These are phyloP conservation scores for Brassica juncea DNA, from an alignment of 345 rosid species.

Conservation along the genomic window DNA sequence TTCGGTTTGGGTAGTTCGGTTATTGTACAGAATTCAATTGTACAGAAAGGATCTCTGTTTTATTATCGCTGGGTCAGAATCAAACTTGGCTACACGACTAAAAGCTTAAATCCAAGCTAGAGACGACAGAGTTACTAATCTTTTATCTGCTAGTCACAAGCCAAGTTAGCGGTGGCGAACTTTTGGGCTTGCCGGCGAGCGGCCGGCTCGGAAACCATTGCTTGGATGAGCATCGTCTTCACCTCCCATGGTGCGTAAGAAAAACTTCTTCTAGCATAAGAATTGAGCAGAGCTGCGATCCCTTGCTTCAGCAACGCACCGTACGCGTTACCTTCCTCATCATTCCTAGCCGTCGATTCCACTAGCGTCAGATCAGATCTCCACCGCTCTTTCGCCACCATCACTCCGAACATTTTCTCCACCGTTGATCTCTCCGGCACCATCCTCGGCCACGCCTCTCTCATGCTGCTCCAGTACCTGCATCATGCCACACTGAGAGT, in stretches of 20 bases:
- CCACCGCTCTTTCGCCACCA: constrained; percentile 63
- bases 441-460: constrained; percentile 90
- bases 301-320: constrained; percentile 64
- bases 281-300: constrained; percentile 77
- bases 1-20: neutral
- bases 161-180: constrained; percentile 67
- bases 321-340: constrained; percentile 54
- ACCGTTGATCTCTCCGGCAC: constrained; percentile 77
- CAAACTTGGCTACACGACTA: no score
- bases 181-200: constrained; percentile 56
- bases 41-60: no score
- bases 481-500: neutral
- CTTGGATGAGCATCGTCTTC: constrained; percentile 70
- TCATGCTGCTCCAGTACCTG: constrained; percentile 88
- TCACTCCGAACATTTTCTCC: constrained; percentile 70
- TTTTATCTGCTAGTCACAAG: constrained; percentile 40
- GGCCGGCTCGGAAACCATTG: constrained; percentile 61
- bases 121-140: constrained; percentile 5
- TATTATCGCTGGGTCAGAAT: no score
- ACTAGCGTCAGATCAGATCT: constrained; percentile 71
- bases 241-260: constrained; percentile 79
- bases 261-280: constrained; percentile 64
- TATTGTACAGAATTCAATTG: neutral
- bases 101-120: no score
- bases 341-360: constrained; percentile 63